These are phyloP conservation scores for Skeletonema potamos DNA, from an alignment of 108 stramenopile species.

Conservation along the genomic window DNA sequence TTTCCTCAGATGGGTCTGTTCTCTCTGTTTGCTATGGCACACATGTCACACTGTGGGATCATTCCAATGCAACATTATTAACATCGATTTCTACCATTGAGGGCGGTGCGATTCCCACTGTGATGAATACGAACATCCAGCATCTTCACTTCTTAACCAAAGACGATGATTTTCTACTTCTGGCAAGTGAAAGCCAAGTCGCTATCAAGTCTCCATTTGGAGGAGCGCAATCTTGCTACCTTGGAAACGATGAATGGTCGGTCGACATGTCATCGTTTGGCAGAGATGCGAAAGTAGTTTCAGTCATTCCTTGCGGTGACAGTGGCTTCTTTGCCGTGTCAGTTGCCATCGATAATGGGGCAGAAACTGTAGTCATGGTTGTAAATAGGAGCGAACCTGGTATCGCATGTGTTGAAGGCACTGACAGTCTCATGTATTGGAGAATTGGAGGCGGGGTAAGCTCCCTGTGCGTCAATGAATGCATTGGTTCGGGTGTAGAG, in stretches of 20 bases:
- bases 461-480: slow-evolving; percentile 21
- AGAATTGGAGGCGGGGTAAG: slow-evolving; percentile 22
- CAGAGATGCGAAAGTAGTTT: slow-evolving; percentile 8
- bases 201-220: slow-evolving; percentile 63
- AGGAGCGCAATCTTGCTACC: slow-evolving; percentile 29
- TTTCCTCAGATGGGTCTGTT: slow-evolving; percentile 75
- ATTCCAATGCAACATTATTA: slow-evolving; percentile 58
- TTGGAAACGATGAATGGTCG: slow-evolving; percentile 48
- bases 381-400: slow-evolving; percentile 23
- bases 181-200: slow-evolving; percentile 46
- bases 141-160: slow-evolving; percentile 36
- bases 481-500: slow-evolving; percentile 6
- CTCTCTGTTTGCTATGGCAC: slow-evolving; percentile 71
- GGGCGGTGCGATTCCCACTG: no score
- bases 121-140: slow-evolving; percentile 48
- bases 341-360: slow-evolving; percentile 9
- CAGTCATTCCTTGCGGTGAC: slow-evolving; percentile 25
- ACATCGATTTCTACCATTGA: slow-evolving; percentile 49
- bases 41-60: slow-evolving; percentile 77
- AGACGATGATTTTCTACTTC: slow-evolving; percentile 55
- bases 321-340: slow-evolving; percentile 20
- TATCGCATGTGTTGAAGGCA: slow-evolving; percentile 7
- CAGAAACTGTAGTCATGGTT: slow-evolving; percentile 23
- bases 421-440: slow-evolving; percentile 27
- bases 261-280: slow-evolving; percentile 14